A percentile compares a stretch with the other conserved stretches of the same genome.
Evolutionary conservation across 2,329 filamentous ascomycete genomes (phyloP).

Genomic region (Fusarium pseudoanthophilum): DNA sequence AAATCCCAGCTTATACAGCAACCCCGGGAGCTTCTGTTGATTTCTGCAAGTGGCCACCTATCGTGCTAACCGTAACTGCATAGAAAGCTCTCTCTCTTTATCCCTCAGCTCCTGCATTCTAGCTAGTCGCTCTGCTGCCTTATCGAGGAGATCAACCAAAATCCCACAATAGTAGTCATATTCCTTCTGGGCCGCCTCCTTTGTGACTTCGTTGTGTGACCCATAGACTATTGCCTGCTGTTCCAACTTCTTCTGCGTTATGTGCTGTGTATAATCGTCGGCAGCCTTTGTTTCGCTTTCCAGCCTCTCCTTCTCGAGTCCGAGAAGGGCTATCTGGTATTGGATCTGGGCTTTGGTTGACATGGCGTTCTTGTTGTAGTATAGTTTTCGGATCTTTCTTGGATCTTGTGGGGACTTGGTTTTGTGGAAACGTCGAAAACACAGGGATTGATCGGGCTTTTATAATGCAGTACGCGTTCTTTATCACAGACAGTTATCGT

Average conservation of each 20-base stretch:
- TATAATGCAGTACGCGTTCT: no score
- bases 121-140: accelerated
- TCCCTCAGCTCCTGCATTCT: neutral
- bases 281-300: accelerated
- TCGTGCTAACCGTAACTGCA: neutral
- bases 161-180: accelerated
- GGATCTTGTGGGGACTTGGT: accelerated
- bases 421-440: neutral
- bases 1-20: no score
- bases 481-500: no score
- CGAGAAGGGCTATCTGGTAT: neutral
- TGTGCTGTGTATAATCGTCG: neutral
- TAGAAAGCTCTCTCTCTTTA: neutral
- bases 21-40: accelerated
- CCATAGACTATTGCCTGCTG: neutral
- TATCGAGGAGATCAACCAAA: neutral
- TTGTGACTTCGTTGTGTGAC: accelerated
- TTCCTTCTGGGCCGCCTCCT: neutral
- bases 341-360: neutral
- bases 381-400: accelerated
- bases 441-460: no score
- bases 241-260: neutral
- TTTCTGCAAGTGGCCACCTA: accelerated
- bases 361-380: neutral
- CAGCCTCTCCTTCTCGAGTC: neutral